Evolutionary conservation across 2,329 filamentous ascomycete species (phyloP).

Genomic region (Diplodia mutila): DNA sequence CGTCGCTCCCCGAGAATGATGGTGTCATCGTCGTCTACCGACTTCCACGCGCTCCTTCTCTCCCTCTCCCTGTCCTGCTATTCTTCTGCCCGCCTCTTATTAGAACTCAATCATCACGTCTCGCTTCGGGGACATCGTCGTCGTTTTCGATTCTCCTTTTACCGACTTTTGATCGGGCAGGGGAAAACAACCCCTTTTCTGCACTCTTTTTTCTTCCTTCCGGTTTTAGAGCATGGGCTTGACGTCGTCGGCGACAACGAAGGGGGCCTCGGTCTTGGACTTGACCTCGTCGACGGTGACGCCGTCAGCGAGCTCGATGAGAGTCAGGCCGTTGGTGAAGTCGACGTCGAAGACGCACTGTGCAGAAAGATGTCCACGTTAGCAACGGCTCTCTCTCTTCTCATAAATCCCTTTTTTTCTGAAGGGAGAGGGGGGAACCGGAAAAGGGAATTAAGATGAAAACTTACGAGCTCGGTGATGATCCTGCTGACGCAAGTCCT

Average conservation of each 20-base stretch:
- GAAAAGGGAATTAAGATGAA: not conserved
- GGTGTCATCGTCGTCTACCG: too few relatives aligned
- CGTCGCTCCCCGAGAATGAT: too few relatives aligned
- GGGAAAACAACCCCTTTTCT: not conserved
- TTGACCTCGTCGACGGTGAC: constrained; percentile 87
- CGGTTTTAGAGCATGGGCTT: constrained; percentile 66
- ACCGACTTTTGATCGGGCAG: too few relatives aligned
- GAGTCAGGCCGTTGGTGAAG: constrained; percentile 74
- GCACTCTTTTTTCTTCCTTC: not conserved
- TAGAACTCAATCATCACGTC: too few relatives aligned
- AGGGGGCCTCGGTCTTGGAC: constrained; percentile 84
- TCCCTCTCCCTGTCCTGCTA: too few relatives aligned
- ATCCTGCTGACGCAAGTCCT: constrained; percentile 45
- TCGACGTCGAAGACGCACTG: constrained; percentile 66
- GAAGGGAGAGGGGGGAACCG: too few relatives aligned
- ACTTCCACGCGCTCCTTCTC: too few relatives aligned
- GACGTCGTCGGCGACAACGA: constrained; percentile 76
- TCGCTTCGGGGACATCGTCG: too few relatives aligned
- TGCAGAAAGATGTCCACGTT: not conserved
- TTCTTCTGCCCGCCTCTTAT: too few relatives aligned
- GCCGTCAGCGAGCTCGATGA: constrained; percentile 83
- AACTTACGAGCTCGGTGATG: constrained; percentile 40
- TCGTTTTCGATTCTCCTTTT: too few relatives aligned
- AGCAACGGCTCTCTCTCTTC: not conserved
- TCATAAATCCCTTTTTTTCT: not conserved